phyloP scores from a whole-genome alignment of 768 basidiomycete species.

The Rhodotorula sphaerocarpa region DNA sequence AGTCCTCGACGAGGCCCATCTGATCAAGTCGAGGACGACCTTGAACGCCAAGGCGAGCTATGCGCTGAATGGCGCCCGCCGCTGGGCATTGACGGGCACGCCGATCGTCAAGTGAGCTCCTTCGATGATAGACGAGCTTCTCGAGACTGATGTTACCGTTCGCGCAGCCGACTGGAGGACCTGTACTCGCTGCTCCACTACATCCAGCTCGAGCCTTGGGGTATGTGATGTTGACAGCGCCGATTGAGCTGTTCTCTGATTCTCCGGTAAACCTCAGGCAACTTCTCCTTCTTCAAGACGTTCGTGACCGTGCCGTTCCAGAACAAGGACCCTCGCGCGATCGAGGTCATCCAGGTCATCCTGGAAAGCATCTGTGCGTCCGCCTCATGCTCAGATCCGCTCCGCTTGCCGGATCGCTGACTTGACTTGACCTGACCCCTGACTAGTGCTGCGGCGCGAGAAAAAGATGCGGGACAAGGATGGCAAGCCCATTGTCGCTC shows the following conservation, averaged over 20 bases:
- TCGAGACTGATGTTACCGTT: background rate
- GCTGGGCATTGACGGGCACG: slow-evolving; percentile 92
- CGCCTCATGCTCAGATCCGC: background rate
- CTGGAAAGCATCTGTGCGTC: slow-evolving; percentile 29
- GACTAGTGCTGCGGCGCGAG: slow-evolving; percentile 65
- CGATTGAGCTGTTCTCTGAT: no score
- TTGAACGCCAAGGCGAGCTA: slow-evolving; percentile 81
- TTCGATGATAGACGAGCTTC: no score
- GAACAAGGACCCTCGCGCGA: slow-evolving; percentile 79
- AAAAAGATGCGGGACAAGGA: slow-evolving; percentile 83
- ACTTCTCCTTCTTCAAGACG: slow-evolving; percentile 65
- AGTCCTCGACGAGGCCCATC: slow-evolving; percentile 86
- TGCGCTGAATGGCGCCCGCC: slow-evolving; percentile 64
- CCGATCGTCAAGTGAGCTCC: slow-evolving; percentile 91
- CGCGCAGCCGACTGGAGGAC: slow-evolving; percentile 47
- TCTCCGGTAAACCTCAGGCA: slow-evolving; percentile 33
- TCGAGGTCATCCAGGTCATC: slow-evolving; percentile 85
- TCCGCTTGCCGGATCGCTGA: background rate
- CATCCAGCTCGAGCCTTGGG: slow-evolving; percentile 43
- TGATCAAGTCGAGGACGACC: slow-evolving; percentile 80
- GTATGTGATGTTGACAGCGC: background rate
- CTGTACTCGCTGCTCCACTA: slow-evolving; percentile 66
- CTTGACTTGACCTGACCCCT: no score
- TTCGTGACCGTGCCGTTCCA: slow-evolving; percentile 89
- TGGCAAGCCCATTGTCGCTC: slow-evolving; percentile 76